Evolutionary conservation across 495 filamentous ascomycete species (phyloP).

Genomic region (Bacidia gigantensis): DNA sequence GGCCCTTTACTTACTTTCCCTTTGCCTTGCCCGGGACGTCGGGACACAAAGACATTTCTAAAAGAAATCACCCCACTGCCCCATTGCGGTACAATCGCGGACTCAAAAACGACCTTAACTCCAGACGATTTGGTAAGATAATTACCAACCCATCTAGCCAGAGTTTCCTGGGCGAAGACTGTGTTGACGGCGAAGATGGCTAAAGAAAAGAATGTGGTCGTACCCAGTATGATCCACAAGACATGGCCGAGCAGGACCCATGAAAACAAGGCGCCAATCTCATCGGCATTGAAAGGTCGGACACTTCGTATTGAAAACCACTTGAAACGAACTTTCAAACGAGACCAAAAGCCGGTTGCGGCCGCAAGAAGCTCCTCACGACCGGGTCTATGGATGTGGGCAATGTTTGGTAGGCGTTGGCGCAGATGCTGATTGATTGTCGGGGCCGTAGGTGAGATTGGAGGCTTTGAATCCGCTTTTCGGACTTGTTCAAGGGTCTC

Average conservation of each 20-base stretch:
- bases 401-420: slow-evolving; percentile 52
- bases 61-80: slow-evolving; percentile 87
- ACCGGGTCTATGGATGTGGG: slow-evolving; percentile 67
- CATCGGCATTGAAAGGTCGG: slow-evolving; percentile 90
- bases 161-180: slow-evolving; percentile 91
- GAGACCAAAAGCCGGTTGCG: slow-evolving; percentile 82
- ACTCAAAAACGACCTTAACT: slow-evolving; percentile 93
- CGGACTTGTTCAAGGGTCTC: no score
- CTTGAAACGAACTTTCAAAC: slow-evolving; percentile 87
- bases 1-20: slow-evolving; percentile 88
- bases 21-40: slow-evolving; percentile 64
- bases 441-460: background rate
- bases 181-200: slow-evolving; percentile 85
- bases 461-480: background rate
- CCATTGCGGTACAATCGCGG: slow-evolving; percentile 94
- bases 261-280: slow-evolving; percentile 87
- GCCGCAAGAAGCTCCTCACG: slow-evolving; percentile 89
- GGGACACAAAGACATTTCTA: slow-evolving; percentile 90
- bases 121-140: slow-evolving; percentile 91
- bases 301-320: slow-evolving; percentile 93
- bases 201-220: slow-evolving; percentile 92
- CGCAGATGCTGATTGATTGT: slow-evolving; percentile 35
- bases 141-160: slow-evolving; percentile 87
- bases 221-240: slow-evolving; percentile 86
- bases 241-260: slow-evolving; percentile 91